phyloP scores from a whole-genome alignment of 73 alveolate species.

The Stentor roeselii region DNA sequence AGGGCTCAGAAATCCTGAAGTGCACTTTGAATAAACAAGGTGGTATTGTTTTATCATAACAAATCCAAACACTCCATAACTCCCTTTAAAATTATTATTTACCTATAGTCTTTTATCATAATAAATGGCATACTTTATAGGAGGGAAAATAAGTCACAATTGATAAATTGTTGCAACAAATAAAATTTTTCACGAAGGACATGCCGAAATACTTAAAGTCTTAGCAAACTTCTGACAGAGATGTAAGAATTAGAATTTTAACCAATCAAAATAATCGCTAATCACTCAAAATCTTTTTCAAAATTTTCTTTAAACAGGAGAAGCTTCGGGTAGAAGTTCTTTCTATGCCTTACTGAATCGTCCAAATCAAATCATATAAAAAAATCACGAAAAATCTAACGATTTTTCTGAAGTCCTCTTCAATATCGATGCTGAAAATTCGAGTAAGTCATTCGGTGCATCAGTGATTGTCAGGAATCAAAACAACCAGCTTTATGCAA shows the following conservation, averaged over 20 bases:
- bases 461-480: not conserved
- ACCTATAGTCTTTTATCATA: too few relatives aligned
- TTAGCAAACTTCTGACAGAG: constrained; percentile 44
- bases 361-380: not conserved
- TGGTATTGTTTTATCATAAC: too few relatives aligned
- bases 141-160: too few relatives aligned
- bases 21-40: too few relatives aligned
- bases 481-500: not conserved
- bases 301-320: constrained; percentile 33
- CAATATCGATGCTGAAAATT: not conserved
- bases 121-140: too few relatives aligned
- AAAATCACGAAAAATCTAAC: not conserved
- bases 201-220: constrained; percentile 54
- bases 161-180: too few relatives aligned
- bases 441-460: not conserved
- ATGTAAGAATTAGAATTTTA: constrained; percentile 54
- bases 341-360: not conserved
- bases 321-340: not conserved
- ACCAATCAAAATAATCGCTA: constrained; percentile 65
- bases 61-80: too few relatives aligned
- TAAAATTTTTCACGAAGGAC: too few relatives aligned
- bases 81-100: too few relatives aligned
- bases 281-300: constrained; percentile 63
- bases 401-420: constrained; percentile 17
- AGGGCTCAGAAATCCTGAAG: too few relatives aligned